phyloP scores from a whole-genome alignment of 2,329 filamentous ascomycete genomes.

The Emmonsiellopsis sp. region DNA sequence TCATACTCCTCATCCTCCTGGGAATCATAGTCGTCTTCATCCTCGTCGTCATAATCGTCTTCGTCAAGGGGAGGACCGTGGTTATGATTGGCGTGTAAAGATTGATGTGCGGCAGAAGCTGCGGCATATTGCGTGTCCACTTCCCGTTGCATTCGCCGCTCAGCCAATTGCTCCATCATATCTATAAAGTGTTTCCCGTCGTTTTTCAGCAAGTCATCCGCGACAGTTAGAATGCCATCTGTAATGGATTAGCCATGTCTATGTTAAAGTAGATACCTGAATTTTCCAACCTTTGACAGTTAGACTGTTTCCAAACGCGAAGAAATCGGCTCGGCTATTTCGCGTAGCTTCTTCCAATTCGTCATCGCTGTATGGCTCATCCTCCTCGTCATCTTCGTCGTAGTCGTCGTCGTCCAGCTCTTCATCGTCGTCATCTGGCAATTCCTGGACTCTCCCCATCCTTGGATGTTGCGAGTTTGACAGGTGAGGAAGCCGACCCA shows the following conservation, averaged over 20 bases:
- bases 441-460: constrained; percentile 58
- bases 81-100: constrained; percentile 60
- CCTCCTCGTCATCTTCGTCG: constrained; percentile 62
- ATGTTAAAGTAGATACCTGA: background rate
- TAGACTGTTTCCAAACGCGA: constrained; percentile 94
- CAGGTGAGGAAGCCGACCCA: constrained; percentile 47
- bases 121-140: constrained; percentile 70
- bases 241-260: constrained; percentile 18
- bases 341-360: constrained; percentile 54
- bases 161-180: constrained; percentile 99
- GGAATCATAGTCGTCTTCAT: constrained; percentile 60
- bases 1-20: constrained; percentile 57
- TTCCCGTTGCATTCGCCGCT: constrained; percentile 93
- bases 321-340: constrained; percentile 67
- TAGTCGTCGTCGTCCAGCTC: constrained; percentile 45
- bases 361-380: constrained; percentile 57
- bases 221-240: constrained; percentile 95
- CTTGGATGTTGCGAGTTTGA: constrained; percentile 54
- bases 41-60: constrained; percentile 62
- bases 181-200: constrained; percentile 99
- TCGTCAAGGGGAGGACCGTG: constrained; percentile 65
- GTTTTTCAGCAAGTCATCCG: constrained; percentile 96
- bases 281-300: constrained; percentile 65
- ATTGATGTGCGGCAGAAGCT: constrained; percentile 47
- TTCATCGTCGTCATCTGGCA: constrained; percentile 49